phyloP scores from a whole-genome alignment of 2,329 filamentous ascomycete species.

The Myriosclerotinia curreyana region DNA sequence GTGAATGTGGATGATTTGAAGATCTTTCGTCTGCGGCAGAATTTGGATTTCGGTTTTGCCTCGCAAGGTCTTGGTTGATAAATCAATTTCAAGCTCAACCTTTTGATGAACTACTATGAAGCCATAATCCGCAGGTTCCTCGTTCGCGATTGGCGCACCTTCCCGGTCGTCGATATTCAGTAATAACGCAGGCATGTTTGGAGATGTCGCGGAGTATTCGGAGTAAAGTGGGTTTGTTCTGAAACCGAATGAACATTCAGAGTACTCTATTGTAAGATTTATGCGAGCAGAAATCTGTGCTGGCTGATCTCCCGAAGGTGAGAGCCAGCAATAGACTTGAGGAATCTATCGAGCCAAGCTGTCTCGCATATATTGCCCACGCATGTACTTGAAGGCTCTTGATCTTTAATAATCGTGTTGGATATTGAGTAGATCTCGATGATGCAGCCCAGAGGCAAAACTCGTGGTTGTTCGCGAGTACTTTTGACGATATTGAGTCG shows the following conservation, averaged over 20 bases:
- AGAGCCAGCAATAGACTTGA: conserved; percentile 15
- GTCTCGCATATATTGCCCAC: background rate
- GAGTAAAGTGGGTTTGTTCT: background rate
- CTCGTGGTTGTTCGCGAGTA: background rate
- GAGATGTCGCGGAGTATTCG: background rate
- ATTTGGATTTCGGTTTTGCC: conserved; percentile 82
- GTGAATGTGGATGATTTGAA: conserved; percentile 58
- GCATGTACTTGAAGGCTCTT: background rate
- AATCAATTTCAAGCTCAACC: conserved; percentile 86
- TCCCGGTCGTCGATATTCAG: conserved; percentile 30
- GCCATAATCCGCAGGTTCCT: conserved; percentile 30
- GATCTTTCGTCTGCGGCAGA: conserved; percentile 51
- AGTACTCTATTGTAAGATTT: background rate
- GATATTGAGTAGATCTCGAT: background rate
- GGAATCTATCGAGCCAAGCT: background rate
- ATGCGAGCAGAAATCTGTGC: conserved; percentile 1
- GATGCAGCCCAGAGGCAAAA: background rate
- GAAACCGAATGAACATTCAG: background rate
- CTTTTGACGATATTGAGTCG: background rate
- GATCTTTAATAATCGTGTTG: no score
- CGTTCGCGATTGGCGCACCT: conserved; percentile 20
- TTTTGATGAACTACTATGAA: conserved; percentile 74
- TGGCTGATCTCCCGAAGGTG: conserved; percentile 9
- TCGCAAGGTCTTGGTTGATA: conserved; percentile 68
- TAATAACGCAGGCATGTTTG: conserved; percentile 34